Evolutionary conservation across 148 eudicot species (phyloP).

Genomic region (Arbutus unedo): DNA sequence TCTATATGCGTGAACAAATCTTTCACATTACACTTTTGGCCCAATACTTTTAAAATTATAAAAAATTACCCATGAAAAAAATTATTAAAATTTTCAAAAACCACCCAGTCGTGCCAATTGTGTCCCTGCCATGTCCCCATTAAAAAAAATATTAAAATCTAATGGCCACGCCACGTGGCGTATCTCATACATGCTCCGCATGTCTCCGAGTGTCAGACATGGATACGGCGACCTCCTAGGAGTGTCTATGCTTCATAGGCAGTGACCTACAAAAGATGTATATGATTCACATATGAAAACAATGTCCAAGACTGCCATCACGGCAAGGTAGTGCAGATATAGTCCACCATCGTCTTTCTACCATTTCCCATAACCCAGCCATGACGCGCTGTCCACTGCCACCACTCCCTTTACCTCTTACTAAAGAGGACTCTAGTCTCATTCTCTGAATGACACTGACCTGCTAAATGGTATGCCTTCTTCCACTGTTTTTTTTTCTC

Average conservation of each 20-base stretch:
- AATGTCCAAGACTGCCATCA: constrained; percentile 7
- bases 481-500: neutral
- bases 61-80: too few relatives aligned
- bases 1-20: too few relatives aligned
- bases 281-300: neutral
- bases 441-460: neutral
- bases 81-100: too few relatives aligned
- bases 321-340: neutral
- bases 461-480: neutral
- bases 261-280: neutral
- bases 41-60: too few relatives aligned
- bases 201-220: too few relatives aligned
- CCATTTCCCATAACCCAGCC: neutral
- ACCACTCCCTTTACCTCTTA: neutral
- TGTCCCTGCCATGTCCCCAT: too few relatives aligned
- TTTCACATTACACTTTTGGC: too few relatives aligned
- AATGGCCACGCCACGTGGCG: too few relatives aligned
- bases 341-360: neutral
- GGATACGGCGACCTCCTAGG: too few relatives aligned
- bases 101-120: too few relatives aligned
- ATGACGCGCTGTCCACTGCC: neutral
- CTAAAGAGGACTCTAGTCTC: neutral
- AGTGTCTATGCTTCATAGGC: neutral
- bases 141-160: too few relatives aligned
- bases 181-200: too few relatives aligned